These are phyloP conservation scores for Coemansia sp. DNA, from an alignment of 192 early-diverging fungal genomes.

Conservation along the genomic window DNA sequence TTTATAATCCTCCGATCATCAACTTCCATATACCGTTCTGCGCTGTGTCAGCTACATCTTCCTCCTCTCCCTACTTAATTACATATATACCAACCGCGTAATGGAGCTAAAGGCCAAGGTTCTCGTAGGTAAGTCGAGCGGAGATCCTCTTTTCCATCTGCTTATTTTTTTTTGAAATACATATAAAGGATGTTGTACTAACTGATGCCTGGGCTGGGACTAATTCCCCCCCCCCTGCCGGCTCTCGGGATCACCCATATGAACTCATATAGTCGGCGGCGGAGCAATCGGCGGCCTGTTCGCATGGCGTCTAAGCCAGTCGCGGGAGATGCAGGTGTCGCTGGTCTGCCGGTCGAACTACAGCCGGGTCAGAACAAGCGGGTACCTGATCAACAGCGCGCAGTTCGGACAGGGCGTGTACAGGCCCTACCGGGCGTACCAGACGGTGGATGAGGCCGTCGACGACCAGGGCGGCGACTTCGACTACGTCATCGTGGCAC, in stretches of 20 bases:
- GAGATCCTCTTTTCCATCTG: too few species aligned
- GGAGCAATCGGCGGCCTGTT: conserved; percentile 50
- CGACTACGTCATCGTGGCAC: conserved; percentile 51
- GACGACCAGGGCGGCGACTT: conserved; percentile 19
- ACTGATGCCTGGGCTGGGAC: too few species aligned
- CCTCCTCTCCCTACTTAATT: too few species aligned
- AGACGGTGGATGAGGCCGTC: conserved; percentile 34
- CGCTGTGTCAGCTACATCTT: too few species aligned
- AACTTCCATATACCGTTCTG: too few species aligned
- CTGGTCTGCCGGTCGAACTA: conserved; percentile 52
- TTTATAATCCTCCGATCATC: too few species aligned
- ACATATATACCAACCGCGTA: too few species aligned
- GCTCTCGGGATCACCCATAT: too few species aligned
- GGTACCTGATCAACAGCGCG: conserved; percentile 33
- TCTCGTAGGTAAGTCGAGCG: conserved; percentile 31
- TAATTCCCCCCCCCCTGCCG: too few species aligned
- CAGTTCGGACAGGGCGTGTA: conserved; percentile 36
- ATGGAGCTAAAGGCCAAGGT: conserved; percentile 48
- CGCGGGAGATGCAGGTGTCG: conserved; percentile 28
- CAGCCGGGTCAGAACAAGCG: conserved; percentile 17
- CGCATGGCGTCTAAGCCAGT: conserved; percentile 45
- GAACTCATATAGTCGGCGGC: conserved; percentile 29
- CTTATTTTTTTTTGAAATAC: too few species aligned
- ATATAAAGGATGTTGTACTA: too few species aligned
- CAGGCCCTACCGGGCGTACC: conserved; percentile 25